Percentiles rank a stretch among this genome's conserved stretches.
Conservation (phyloP, 75 land plant species). For the Larix kaempferi region DNA sequence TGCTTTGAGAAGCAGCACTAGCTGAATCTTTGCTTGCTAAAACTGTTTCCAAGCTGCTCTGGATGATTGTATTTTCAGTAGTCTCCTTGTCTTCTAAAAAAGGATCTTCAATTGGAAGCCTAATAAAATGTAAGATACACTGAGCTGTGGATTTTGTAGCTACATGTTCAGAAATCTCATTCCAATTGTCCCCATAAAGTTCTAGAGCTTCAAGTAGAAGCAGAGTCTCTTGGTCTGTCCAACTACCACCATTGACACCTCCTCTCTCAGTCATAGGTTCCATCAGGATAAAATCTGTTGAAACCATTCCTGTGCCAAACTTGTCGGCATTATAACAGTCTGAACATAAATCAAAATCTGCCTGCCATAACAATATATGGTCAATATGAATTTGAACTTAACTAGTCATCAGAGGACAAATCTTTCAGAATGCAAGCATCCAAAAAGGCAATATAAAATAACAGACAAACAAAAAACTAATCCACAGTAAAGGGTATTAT, state of each 20-base stretch:
- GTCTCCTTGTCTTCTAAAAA: constrained; percentile 65
- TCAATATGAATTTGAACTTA: constrained; percentile 3
- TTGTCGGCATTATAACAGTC: constrained; percentile 88
- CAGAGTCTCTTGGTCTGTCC: constrained; percentile 98
- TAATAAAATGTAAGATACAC: constrained; percentile 90
- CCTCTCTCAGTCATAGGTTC: constrained; percentile 67
- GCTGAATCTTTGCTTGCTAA: constrained; percentile 13
- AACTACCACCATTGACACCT: constrained; percentile 72
- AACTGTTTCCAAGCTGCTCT: constrained; percentile 21
- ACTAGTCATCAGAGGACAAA: not conserved
- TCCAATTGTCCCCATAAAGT: constrained; percentile 92
- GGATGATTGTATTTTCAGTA: constrained; percentile 10
- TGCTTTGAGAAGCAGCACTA: constrained; percentile 2
- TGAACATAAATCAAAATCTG: constrained; percentile 94
- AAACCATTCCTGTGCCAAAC: constrained; percentile 78
- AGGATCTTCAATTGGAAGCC: constrained; percentile 87
- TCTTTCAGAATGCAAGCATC: not conserved
- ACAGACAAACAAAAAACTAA: not conserved
- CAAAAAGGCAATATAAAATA: not conserved
- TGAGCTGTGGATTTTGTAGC: constrained; percentile 93
- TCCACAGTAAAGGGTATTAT: not conserved
- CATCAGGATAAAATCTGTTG: constrained; percentile 97
- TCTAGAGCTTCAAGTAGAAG: constrained; percentile 93
- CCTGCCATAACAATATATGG: constrained; percentile 54
- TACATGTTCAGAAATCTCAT: constrained; percentile 98